These are phyloP conservation scores for Isatis lusitanica DNA, from an alignment of 441 rosid species.

Conservation along the genomic window DNA sequence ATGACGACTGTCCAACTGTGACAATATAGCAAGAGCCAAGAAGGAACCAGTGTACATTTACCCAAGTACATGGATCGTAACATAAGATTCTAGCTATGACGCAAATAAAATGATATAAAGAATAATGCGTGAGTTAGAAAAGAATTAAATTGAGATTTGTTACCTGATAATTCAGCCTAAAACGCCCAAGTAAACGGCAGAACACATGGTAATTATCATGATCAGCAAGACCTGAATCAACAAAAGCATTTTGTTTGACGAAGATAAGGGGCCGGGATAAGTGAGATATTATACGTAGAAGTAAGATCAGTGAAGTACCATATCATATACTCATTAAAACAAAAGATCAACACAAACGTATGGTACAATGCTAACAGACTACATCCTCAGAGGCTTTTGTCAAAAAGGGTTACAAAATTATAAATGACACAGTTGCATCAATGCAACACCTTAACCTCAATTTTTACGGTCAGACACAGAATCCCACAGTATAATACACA, in stretches of 20 bases:
- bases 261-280: background rate
- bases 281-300: slow-evolving; percentile 5
- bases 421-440: slow-evolving; percentile 12
- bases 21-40: slow-evolving; percentile 11
- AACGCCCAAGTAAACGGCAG: slow-evolving; percentile 99
- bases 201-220: slow-evolving; percentile 99
- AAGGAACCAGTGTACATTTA: slow-evolving; percentile 9
- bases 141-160: slow-evolving; percentile 1
- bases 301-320: background rate
- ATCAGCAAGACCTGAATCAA: slow-evolving; percentile 90
- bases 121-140: slow-evolving; percentile 1
- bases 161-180: slow-evolving; percentile 96
- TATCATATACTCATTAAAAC: background rate
- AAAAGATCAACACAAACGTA: background rate
- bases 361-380: background rate
- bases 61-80: slow-evolving; percentile 9
- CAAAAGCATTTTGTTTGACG: slow-evolving; percentile 25
- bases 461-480: background rate
- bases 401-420: background rate
- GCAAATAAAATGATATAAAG: background rate
- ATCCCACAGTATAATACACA: background rate
- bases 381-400: slow-evolving; percentile 7
- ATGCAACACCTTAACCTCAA: slow-evolving; percentile 4
- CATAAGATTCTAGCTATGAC: slow-evolving; percentile 7
- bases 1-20: slow-evolving; percentile 2